Conservation (phyloP, 345 rosid genomes). For the Passiflora organensis region DNA sequence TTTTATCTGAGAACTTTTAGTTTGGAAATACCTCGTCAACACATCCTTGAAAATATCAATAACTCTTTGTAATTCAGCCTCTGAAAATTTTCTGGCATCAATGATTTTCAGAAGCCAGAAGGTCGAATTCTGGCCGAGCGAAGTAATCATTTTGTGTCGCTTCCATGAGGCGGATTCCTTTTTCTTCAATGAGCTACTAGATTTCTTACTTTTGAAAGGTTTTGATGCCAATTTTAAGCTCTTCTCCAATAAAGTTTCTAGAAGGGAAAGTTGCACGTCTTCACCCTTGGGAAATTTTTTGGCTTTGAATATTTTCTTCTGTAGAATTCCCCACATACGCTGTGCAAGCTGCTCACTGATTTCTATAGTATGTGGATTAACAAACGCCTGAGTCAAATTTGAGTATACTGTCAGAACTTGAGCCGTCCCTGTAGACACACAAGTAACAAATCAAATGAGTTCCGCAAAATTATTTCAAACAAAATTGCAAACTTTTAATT, state of each 20-base stretch:
- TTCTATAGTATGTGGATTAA: slow-evolving; percentile 69
- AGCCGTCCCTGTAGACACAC: slow-evolving; percentile 48
- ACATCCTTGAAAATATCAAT: slow-evolving; percentile 43
- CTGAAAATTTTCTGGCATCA: slow-evolving; percentile 50
- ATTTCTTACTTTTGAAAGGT: slow-evolving; percentile 82
- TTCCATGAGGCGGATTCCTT: slow-evolving; percentile 66
- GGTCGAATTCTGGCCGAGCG: slow-evolving; percentile 71
- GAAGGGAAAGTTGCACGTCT: slow-evolving; percentile 39
- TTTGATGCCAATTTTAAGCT: slow-evolving; percentile 77
- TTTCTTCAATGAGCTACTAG: slow-evolving; percentile 53
- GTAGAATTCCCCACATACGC: slow-evolving; percentile 88
- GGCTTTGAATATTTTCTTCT: slow-evolving; percentile 79
- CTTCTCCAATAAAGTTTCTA: slow-evolving; percentile 65
- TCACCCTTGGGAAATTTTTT: slow-evolving; percentile 69
- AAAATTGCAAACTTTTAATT: too few species aligned
- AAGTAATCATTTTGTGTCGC: slow-evolving; percentile 62
- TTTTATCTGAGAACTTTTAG: slow-evolving; percentile 71
- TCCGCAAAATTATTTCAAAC: too few species aligned
- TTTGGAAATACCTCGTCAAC: slow-evolving; percentile 58
- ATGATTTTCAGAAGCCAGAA: slow-evolving; percentile 77
- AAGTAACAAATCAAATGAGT: not conserved
- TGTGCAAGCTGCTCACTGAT: slow-evolving; percentile 84
- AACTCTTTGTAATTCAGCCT: slow-evolving; percentile 52
- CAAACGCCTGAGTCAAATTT: slow-evolving; percentile 68
- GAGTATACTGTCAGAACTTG: slow-evolving; percentile 81